These are phyloP conservation scores for Pisolithus albus DNA, from an alignment of 768 basidiomycete species.

Conservation along the genomic window DNA sequence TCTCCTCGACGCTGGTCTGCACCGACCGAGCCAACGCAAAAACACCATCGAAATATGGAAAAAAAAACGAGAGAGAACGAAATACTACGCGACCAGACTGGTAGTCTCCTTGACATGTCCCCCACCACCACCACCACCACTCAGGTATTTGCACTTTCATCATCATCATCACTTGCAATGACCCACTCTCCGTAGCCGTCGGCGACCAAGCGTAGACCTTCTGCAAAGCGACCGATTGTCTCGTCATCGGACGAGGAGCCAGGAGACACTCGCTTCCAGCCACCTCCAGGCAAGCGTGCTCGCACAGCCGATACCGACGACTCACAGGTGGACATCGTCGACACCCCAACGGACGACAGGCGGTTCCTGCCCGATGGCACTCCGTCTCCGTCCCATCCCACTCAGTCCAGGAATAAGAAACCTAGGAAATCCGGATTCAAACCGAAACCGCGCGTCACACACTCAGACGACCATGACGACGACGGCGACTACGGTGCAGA, in stretches of 20 bases:
- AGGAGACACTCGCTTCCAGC: slow-evolving; percentile 59
- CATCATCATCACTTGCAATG: not conserved
- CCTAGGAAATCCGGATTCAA: slow-evolving; percentile 7
- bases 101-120: too few relatives aligned
- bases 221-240: slow-evolving; percentile 21
- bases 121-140: slow-evolving; percentile 8
- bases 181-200: slow-evolving; percentile 2
- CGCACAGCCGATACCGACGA: slow-evolving; percentile 25
- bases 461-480: slow-evolving; percentile 27
- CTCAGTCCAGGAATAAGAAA: slow-evolving; percentile 10
- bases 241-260: slow-evolving; percentile 33
- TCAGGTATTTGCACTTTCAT: too few relatives aligned
- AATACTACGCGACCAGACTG: too few relatives aligned
- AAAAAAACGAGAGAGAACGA: too few relatives aligned
- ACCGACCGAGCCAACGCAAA: not conserved
- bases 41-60: not conserved
- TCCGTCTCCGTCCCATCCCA: not conserved
- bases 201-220: slow-evolving; percentile 10
- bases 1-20: too few relatives aligned
- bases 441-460: slow-evolving; percentile 14
- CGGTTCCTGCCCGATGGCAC: slow-evolving; percentile 17
- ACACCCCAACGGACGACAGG: slow-evolving; percentile 25
- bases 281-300: slow-evolving; percentile 17
- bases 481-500: slow-evolving; percentile 9
- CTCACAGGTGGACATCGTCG: slow-evolving; percentile 35